Conservation (phyloP, 2,329 filamentous ascomycete species). For the Sarocladiaceae sp. region DNA sequence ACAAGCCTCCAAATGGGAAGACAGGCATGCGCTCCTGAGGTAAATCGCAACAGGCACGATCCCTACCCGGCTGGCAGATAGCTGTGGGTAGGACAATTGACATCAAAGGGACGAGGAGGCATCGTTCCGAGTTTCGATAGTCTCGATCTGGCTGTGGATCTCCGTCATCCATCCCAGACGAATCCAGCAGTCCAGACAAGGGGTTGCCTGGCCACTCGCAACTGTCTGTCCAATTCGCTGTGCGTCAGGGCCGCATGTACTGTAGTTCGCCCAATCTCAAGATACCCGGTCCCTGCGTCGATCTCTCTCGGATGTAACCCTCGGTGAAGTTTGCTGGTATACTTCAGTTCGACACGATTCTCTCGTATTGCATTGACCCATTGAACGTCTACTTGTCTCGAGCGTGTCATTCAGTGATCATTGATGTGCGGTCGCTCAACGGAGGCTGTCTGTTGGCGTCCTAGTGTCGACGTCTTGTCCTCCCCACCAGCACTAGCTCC, state of each 20-base stretch:
- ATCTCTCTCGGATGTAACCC: slow-evolving; percentile 3
- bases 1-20: too few species aligned
- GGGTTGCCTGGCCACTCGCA: neutral
- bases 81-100: neutral
- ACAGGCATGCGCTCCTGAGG: neutral
- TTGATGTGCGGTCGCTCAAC: too few species aligned
- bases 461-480: too few species aligned
- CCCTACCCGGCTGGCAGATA: neutral
- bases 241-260: too few species aligned
- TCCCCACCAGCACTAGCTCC: too few species aligned
- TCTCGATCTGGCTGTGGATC: slow-evolving; percentile 1
- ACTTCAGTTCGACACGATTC: neutral
- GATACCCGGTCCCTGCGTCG: neutral
- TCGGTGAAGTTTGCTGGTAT: neutral
- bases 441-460: too few species aligned
- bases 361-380: too few species aligned
- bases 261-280: neutral
- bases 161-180: neutral
- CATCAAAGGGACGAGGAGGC: neutral
- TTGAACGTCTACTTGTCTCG: too few species aligned
- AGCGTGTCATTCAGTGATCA: too few species aligned
- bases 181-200: neutral
- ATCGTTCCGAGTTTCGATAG: neutral
- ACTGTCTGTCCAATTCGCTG: neutral
- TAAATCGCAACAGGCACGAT: neutral